phyloP scores from a whole-genome alignment of 305 asterid genomes.

The Andrographis paniculata region DNA sequence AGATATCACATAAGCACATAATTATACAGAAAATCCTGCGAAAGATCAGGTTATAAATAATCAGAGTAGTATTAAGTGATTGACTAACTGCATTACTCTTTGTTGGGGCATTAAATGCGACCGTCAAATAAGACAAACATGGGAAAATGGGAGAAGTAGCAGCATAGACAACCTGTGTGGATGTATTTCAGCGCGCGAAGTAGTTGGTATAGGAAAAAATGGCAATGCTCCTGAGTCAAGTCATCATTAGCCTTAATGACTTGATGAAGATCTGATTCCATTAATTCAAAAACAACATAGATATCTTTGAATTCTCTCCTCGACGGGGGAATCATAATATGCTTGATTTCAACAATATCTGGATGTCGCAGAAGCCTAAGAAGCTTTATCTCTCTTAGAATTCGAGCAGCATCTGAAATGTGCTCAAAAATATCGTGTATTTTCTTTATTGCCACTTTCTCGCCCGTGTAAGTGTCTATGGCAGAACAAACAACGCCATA shows the following conservation, averaged over 20 bases:
- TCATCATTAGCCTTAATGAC: slow-evolving; percentile 95
- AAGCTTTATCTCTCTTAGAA: slow-evolving; percentile 84
- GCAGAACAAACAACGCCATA: slow-evolving; percentile 96
- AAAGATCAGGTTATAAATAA: too few relatives aligned
- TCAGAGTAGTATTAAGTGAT: too few relatives aligned
- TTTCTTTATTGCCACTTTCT: slow-evolving; percentile 85
- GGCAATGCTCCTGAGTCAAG: slow-evolving; percentile 82
- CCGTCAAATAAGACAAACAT: slow-evolving; percentile 2
- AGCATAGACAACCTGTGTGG: slow-evolving; percentile 57
- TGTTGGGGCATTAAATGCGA: too few relatives aligned
- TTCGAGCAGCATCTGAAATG: slow-evolving; percentile 84
- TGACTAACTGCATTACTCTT: too few relatives aligned
- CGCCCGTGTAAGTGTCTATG: slow-evolving; percentile 71
- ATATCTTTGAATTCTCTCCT: too few relatives aligned
- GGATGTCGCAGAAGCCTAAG: slow-evolving; percentile 87
- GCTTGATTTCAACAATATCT: slow-evolving; percentile 86
- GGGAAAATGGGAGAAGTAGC: neutral
- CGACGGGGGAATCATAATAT: slow-evolving; percentile 86
- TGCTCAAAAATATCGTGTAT: slow-evolving; percentile 79
- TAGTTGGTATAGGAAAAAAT: slow-evolving; percentile 85
- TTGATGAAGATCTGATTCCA: slow-evolving; percentile 94
- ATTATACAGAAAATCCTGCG: too few relatives aligned
- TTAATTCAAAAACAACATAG: too few relatives aligned
- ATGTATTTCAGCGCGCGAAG: slow-evolving; percentile 86
- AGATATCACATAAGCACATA: too few relatives aligned